These are phyloP conservation scores for Diaporthe australafricana DNA, from an alignment of 2,329 filamentous ascomycete species.

Conservation along the genomic window DNA sequence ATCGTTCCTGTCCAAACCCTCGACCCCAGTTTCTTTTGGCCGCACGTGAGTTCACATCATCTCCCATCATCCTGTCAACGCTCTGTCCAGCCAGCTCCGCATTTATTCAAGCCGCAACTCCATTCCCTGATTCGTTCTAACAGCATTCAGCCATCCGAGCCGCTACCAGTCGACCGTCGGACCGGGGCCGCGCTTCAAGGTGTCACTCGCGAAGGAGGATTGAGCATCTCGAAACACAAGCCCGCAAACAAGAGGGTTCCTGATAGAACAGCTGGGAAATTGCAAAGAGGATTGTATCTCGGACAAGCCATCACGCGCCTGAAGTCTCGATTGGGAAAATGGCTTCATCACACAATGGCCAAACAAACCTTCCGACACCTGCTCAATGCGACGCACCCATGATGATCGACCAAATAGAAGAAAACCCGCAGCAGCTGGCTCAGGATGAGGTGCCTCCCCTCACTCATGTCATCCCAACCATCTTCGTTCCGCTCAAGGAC, in stretches of 20 bases:
- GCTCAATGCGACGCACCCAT: neutral
- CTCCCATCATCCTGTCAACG: neutral
- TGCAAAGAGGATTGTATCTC: neutral
- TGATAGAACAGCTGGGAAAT: neutral
- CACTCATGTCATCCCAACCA: slow-evolving; percentile 43
- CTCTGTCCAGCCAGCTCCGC: neutral
- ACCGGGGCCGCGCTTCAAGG: neutral
- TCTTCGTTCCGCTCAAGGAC: slow-evolving; percentile 49
- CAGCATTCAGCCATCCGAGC: neutral
- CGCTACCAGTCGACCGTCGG: neutral
- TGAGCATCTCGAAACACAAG: neutral
- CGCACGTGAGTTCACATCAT: too few species aligned
- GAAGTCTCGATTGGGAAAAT: neutral
- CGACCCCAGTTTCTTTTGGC: too few species aligned
- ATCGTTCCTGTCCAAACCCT: neutral
- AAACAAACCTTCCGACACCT: neutral
- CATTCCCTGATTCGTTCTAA: too few species aligned
- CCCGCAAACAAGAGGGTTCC: neutral
- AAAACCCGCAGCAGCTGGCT: neutral
- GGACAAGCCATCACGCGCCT: neutral
- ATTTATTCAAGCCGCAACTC: neutral
- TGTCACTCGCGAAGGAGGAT: neutral
- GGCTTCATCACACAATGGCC: slow-evolving; percentile 6
- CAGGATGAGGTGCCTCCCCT: slow-evolving; percentile 44
- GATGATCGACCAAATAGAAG: neutral